Base-by-base conservation (phyloP, 2,329 filamentous ascomycete genomes). In the Colletotrichum neosansevieriae region DNA sequence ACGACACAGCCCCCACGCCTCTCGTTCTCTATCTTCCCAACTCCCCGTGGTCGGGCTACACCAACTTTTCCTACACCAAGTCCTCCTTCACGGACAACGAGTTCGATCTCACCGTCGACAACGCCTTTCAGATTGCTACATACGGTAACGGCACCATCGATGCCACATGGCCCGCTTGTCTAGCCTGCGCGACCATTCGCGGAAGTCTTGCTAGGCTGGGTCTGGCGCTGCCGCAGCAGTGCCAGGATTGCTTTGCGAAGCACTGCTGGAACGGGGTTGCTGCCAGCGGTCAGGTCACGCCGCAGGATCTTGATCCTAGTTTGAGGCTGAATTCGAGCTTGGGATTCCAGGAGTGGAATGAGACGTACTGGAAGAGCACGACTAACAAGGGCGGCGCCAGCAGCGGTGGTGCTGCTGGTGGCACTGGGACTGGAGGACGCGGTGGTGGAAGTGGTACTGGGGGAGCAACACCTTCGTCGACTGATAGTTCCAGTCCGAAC, bases 51-150 rank as follows among this genome's bases (percentile, higher is more conserved):
- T 71, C 73, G 2, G 73, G 67, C 2, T 76, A 76, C 53, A 69
- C 66, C 59, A 76, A 76, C 67, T 75, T 72, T 56, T 71, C 74
- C 2, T 76, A 73, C 54, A 59, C 44, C 0, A 69, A 74, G 3
- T 45, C 64, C 1, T 71, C 72, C 7, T 76, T 76, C 63, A 75
- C 74, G 1, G 29, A 72, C 0, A 59, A 70, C 2, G 72, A 76
- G 63, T 66, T 76, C 3, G 68, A 75, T 17, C 58, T 72, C 19
- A 71, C 71, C 4, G 50, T 74, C 13, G 74, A 74, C 51, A 98
- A 98, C 79, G 94, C 92, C 11, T 94, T 92, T 79, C 86, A 94
- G 73, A 87, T 90, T 34, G 94, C 87, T 1, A 97, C 93, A 0
- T 89, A 90, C 82, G 93, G 86, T 51, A 97, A 97, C 77, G 88